Percentiles rank a stretch among this genome's conserved stretches.
These are phyloP conservation scores for Sugiyamaella pinicola DNA, from an alignment of 1,139 yeast genomes.

Conservation along the genomic window DNA sequence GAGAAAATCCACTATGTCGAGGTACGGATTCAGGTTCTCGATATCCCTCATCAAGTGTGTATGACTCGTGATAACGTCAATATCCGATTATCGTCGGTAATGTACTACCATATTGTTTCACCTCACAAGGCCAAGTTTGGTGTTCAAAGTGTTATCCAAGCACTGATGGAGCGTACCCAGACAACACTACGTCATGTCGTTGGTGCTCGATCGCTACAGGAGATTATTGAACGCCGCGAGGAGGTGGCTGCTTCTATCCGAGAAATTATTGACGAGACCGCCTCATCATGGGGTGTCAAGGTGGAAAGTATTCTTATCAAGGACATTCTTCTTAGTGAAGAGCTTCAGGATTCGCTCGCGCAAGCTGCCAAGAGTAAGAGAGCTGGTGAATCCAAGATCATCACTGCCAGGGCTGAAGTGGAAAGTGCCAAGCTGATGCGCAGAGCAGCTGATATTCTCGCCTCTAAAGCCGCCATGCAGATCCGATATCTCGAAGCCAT, in stretches of 20 bases:
- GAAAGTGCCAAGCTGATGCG: conserved; percentile 78
- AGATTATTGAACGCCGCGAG: conserved; percentile 73
- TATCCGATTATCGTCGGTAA: conserved; percentile 63
- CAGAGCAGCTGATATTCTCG: conserved; percentile 75
- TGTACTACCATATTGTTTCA: conserved; percentile 66
- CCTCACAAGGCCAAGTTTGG: conserved; percentile 71
- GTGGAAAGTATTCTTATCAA: conserved; percentile 71
- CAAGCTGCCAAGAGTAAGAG: conserved; percentile 79
- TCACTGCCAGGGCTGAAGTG: conserved; percentile 75
- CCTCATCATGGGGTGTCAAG: conserved; percentile 71
- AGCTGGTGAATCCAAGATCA: conserved; percentile 76
- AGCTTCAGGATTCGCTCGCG: conserved; percentile 63
- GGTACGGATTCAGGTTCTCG: conserved; percentile 62
- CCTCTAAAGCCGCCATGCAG: conserved; percentile 78
- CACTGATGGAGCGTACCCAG: conserved; percentile 72
- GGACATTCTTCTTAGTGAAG: conserved; percentile 60
- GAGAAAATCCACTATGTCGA: conserved; percentile 58
- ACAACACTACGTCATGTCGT: conserved; percentile 75
- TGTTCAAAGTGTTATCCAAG: conserved; percentile 56
- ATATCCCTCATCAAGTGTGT: conserved; percentile 68
- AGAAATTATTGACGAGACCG: conserved; percentile 63
- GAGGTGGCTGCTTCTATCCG: conserved; percentile 70
- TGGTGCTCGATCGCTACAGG: conserved; percentile 68
- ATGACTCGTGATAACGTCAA: conserved; percentile 72
- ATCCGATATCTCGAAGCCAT: conserved; percentile 79